Base-by-base conservation (phyloP, 1,284 basidiomycete genomes). In the Ustilago hordei region DNA sequence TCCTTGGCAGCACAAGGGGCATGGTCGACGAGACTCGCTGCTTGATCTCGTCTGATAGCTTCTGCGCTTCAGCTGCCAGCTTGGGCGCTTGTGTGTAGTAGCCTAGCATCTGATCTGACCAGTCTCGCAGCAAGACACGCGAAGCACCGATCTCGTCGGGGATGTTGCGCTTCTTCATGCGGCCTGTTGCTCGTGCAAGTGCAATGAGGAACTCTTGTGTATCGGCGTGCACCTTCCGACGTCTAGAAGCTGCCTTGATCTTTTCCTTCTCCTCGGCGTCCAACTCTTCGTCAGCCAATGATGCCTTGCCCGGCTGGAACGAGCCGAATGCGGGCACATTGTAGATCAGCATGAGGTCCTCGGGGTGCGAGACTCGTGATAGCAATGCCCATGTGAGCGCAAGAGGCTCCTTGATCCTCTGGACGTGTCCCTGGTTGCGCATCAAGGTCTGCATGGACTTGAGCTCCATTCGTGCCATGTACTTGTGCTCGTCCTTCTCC, bases 291-390 rank as follows among this genome's bases (percentile, higher is more conserved):
- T 80, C 77, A 6, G 74, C 72, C 15, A 73, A 55, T 43, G 73
- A 75, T 3, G 75, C 78, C 12, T 56, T 54, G 53, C 69, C 74
- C 23, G 72, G 67, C 39, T 75, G 69, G 60, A 78, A 83, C 13
- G 79, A 80, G 32, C 81, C 84, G 64, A 82, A 85, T 0, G 84
- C 84, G 2, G 84, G 83, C 5, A 79, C 75, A 39, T 83, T 81
- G 64, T 83, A 84, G 41, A 71, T 60, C 36, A 85, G 75, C 82
- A 85, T 84, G 48, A 85, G 75, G 38, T 85, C 83, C 52, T 80
- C 76, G 19, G 77, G 81, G 45, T 82, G 75, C 34, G 77, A 69
- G 6, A 83, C 75, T 50, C 79, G 74, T 43, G 75, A 74, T 4
- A 84, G 43, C 55, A 85, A 64, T n/a, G 73, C 69, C 64, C 75